These are phyloP conservation scores for Curvularia lunata DNA, from an alignment of 2,329 filamentous ascomycete genomes.

Conservation along the genomic window DNA sequence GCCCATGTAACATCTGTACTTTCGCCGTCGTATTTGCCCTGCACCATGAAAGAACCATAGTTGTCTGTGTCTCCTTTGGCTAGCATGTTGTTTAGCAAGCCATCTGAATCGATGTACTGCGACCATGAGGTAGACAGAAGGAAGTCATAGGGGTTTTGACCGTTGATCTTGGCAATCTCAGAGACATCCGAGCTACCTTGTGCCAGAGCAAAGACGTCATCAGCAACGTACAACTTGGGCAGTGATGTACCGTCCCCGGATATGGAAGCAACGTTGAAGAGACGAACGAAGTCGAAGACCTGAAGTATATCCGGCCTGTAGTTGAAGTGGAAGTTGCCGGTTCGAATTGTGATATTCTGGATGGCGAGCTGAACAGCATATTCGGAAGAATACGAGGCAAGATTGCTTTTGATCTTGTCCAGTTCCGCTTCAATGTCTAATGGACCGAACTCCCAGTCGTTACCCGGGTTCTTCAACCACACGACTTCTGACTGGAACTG, in stretches of 20 bases:
- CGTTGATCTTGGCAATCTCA: conserved; percentile 36
- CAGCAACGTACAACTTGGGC: conserved; percentile 42
- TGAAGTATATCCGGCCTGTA: conserved; percentile 38
- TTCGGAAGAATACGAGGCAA: conserved; percentile 42
- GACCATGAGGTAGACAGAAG: conserved; percentile 25
- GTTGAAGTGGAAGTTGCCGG: conserved; percentile 39
- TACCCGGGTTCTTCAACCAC: conserved; percentile 45
- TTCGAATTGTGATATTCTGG: conserved; percentile 31
- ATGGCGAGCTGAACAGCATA: conserved; percentile 48
- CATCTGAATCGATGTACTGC: conserved; percentile 34
- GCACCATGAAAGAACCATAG: conserved; percentile 24
- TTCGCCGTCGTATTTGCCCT: conserved; percentile 30
- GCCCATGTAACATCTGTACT: conserved; percentile 39
- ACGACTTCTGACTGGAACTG: conserved; percentile 47
- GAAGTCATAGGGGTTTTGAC: conserved; percentile 33
- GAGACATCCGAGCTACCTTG: conserved; percentile 29
- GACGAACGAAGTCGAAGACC: conserved; percentile 29
- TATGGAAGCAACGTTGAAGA: conserved; percentile 33
- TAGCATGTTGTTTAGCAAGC: conserved; percentile 31
- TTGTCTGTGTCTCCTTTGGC: conserved; percentile 32
- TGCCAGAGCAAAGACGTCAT: conserved; percentile 27
- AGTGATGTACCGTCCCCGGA: conserved; percentile 42
- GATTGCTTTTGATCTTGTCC: conserved; percentile 39
- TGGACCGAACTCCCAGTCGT: conserved; percentile 41
- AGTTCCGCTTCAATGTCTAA: conserved; percentile 46